phyloP scores from a whole-genome alignment of 257 asterid genomes.

The Capsicum baccatum region DNA sequence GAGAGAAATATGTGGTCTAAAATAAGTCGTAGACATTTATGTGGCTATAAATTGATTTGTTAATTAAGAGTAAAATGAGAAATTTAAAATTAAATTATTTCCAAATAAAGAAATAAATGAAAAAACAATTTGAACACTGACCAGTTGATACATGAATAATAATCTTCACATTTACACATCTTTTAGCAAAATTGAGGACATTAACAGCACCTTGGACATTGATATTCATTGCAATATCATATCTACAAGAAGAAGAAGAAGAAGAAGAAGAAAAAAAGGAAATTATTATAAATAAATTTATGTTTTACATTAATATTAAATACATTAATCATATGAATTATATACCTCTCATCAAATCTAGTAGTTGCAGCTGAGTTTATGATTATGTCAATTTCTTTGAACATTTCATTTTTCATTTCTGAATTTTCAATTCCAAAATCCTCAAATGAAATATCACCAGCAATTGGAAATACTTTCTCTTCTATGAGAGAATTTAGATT shows the following conservation, averaged over 20 bases:
- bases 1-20: too few relatives aligned
- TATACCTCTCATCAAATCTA: constrained; percentile 43
- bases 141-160: constrained; percentile 71
- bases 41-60: too few relatives aligned
- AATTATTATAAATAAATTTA: neutral
- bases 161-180: constrained; percentile 48
- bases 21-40: too few relatives aligned
- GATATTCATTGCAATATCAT: constrained; percentile 55
- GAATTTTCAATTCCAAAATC: constrained; percentile 37
- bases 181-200: constrained; percentile 48
- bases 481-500: constrained; percentile 20
- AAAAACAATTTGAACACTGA: constrained; percentile 22
- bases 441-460: constrained; percentile 44
- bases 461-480: constrained; percentile 37
- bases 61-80: too few relatives aligned
- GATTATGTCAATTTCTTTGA: constrained; percentile 46
- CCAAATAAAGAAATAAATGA: neutral
- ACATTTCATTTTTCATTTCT: constrained; percentile 41
- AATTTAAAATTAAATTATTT: too few relatives aligned
- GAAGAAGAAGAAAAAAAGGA: neutral
- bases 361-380: constrained; percentile 78
- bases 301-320: neutral
- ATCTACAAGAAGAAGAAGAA: constrained; percentile 37
- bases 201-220: constrained; percentile 52
- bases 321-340: neutral